A percentile compares a stretch with the other conserved stretches of the same genome.
Evolutionary conservation across 1,284 basidiomycete genomes (phyloP).

Genomic region (Golubevia pallescens): DNA sequence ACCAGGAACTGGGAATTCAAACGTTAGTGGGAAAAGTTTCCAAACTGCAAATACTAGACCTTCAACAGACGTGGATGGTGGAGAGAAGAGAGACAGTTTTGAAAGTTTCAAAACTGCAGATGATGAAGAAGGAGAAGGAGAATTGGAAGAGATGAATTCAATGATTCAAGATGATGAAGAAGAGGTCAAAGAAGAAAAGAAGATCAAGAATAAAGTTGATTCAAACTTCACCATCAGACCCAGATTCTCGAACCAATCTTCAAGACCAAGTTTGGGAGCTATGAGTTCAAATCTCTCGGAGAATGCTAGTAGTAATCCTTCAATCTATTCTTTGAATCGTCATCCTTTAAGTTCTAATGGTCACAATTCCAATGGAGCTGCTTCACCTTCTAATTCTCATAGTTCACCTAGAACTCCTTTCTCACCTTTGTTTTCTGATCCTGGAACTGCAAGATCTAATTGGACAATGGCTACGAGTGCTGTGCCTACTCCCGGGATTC

Average conservation of each 20-base stretch:
- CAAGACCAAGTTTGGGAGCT: too few species aligned
- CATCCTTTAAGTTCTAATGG: neutral
- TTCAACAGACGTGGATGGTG: neutral
- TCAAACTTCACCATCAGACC: neutral
- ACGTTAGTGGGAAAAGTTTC: neutral
- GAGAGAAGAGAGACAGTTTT: neutral
- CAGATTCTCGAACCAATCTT: neutral
- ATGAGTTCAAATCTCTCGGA: too few species aligned
- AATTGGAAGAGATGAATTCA: constrained; percentile 15
- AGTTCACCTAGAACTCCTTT: constrained; percentile 34
- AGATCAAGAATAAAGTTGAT: constrained; percentile 19
- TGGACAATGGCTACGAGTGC: neutral
- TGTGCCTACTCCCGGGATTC: neutral
- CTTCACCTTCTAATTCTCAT: constrained; percentile 22
- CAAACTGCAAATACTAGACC: neutral
- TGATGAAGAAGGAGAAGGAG: constrained; percentile 12
- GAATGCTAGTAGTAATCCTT: neutral
- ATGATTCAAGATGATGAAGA: constrained; percentile 6
- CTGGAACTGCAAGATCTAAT: constrained; percentile 12
- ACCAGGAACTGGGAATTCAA: neutral
- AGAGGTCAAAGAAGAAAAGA: constrained; percentile 13
- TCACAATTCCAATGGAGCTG: neutral
- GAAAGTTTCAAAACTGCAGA: neutral
- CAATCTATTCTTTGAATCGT: neutral
- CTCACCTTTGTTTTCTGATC: constrained; percentile 36